Percentiles rank a stretch among this genome's conserved stretches.
Conservation (phyloP, 768 basidiomycete genomes). For the Auriscalpium microsporum region DNA sequence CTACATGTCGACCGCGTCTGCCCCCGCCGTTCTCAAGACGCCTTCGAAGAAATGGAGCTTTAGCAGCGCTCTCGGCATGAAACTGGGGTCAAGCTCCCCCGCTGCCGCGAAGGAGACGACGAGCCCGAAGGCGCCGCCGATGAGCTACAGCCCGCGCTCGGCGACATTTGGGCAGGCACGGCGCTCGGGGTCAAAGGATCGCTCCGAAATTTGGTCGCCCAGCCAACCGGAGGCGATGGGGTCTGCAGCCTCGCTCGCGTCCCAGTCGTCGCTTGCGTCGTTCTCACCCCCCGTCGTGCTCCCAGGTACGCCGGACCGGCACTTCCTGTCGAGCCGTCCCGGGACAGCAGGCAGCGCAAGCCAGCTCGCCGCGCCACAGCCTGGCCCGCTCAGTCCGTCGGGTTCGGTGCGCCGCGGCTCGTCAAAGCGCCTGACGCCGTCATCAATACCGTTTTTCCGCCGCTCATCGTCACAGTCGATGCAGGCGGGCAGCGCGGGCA, state of each 20-base stretch:
- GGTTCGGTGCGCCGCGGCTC: slow-evolving; percentile 60
- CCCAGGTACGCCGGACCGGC: slow-evolving; percentile 60
- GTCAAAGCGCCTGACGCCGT: slow-evolving; percentile 80
- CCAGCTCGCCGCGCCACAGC: slow-evolving; percentile 46
- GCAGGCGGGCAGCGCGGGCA: slow-evolving; percentile 30
- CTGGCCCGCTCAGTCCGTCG: slow-evolving; percentile 64
- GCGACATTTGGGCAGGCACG: slow-evolving; percentile 60
- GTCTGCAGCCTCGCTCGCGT: slow-evolving; percentile 69
- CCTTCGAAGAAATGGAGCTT: slow-evolving; percentile 98
- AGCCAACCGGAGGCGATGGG: slow-evolving; percentile 69
- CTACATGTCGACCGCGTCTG: slow-evolving; percentile 34
- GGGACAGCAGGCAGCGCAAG: slow-evolving; percentile 74
- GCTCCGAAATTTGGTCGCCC: slow-evolving; percentile 48
- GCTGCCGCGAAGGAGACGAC: slow-evolving; percentile 42
- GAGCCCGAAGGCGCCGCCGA: slow-evolving; percentile 39
- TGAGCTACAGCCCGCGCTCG: slow-evolving; percentile 59
- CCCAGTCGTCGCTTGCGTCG: slow-evolving; percentile 67
- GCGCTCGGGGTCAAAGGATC: slow-evolving; percentile 64
- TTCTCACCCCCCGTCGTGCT: slow-evolving; percentile 30
- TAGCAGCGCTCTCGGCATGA: slow-evolving; percentile 76
- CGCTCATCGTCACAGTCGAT: slow-evolving; percentile 86
- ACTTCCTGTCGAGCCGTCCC: slow-evolving; percentile 47
- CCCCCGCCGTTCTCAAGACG: slow-evolving; percentile 51
- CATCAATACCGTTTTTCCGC: slow-evolving; percentile 90
- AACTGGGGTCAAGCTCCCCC: slow-evolving; percentile 51